Conservation (phyloP, 768 basidiomycete genomes). For the Gymnopilus junonius region DNA sequence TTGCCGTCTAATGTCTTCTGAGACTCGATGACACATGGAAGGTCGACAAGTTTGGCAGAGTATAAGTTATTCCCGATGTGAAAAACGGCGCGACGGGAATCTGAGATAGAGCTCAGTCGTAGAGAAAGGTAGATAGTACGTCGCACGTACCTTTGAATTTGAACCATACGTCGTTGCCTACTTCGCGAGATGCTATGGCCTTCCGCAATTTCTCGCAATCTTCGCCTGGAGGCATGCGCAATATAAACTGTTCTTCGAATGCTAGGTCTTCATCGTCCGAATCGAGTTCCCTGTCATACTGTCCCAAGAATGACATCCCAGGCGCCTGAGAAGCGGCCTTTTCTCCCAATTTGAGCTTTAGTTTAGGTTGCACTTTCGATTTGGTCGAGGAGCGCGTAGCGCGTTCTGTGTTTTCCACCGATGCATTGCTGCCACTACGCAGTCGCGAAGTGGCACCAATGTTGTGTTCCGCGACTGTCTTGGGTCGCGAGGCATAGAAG, state of each 20-base stretch:
- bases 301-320: constrained; percentile 87
- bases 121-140: neutral
- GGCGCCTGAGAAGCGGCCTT: constrained; percentile 80
- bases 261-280: constrained; percentile 93
- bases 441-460: constrained; percentile 31
- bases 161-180: constrained; percentile 90
- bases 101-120: constrained; percentile 42
- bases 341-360: constrained; percentile 88
- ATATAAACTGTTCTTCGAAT: constrained; percentile 97
- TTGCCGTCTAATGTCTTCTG: constrained; percentile 97
- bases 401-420: constrained; percentile 47
- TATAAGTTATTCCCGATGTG: constrained; percentile 83
- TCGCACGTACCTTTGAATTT: constrained; percentile 85
- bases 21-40: constrained; percentile 92
- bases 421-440: constrained; percentile 34
- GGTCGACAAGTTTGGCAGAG: constrained; percentile 92
- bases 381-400: constrained; percentile 62
- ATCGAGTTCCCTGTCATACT: constrained; percentile 93
- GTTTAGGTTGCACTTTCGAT: constrained; percentile 67
- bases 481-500: constrained; percentile 24
- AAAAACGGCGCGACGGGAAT: constrained; percentile 89
- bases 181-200: constrained; percentile 79
- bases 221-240: constrained; percentile 85
- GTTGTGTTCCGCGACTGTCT: constrained; percentile 29
- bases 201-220: constrained; percentile 81